Base-by-base conservation (phyloP, 176 grass and related monocot genomes). In the Aechmea fasciata region DNA sequence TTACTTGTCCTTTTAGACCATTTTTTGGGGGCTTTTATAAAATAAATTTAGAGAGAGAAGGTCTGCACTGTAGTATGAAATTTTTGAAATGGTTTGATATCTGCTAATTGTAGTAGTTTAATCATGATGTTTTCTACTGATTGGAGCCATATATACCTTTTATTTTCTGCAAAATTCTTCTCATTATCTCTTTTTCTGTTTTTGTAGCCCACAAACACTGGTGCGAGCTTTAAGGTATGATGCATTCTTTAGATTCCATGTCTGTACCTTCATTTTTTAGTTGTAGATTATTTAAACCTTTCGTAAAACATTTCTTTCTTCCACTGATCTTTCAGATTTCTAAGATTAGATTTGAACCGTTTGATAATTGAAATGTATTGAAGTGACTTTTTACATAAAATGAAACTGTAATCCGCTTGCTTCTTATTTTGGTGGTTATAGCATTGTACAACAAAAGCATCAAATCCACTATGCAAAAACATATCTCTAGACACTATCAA, bases 141-240 rank as follows among this genome's bases (percentile, higher is more conserved):
- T 41, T 41, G 33, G 33, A 41, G 33, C 33, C 11, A 23, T 63
- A 12, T 17, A 11, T 63, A 9, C 23, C 65, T 67, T 67, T 67
- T 47, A 15, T 15, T 67, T 67, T 48, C 13, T n/a, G 26, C 12
- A 67, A 68, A 75, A 67, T 69, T 15, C 50, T 67, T 47, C 33
- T 67, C 13, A 9, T 61, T 9, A 61, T 61, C 20, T 61, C 20
- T 22, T 61, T 2, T n/a, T 9, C 3, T 61, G 4, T 18, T 85
- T 85, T 74, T 99, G 87, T 78, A 99, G 95, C 67, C 95, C 95
- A 75, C 95, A 94, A 73, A 99, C 84, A 1, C 82, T 99, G 63
- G 95, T 99, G 81, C 85, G 90, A 75, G 90, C 95, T 80, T 53
- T 99, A 73, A 99, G 90, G 95, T 99, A 90, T 84, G 74, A 0